Evolutionary conservation across 169 alveolate genomes (phyloP), one percentile per base, ranked within the genome.

Genomic region (Perkinsus chesapeaki): DNA sequence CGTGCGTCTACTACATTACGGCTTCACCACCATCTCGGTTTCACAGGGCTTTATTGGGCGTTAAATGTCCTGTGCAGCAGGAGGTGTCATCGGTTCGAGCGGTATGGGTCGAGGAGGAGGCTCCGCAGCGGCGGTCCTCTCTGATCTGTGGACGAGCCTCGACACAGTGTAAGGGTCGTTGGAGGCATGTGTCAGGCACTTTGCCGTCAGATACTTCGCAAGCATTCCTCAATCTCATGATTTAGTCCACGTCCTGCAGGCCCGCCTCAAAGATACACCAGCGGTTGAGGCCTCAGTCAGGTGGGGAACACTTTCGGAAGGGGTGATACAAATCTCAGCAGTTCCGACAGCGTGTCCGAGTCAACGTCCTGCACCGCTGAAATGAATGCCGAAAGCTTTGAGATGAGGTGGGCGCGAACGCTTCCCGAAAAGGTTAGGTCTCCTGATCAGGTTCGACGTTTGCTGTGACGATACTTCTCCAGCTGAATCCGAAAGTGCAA

Each of bases 181-280:
- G 12, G 23, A 23, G 82, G 82, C 27, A 3, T 60, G 36, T 7
- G 7, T 34, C 36, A 7, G 12, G 3, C 12, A 0, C 82, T 1
- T 1, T 16, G 12, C 23, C 27, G 37, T 9, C 31, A 60, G 82
- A 34, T 60, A 60, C 31, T 60, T 60, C 82, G 12, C 82, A 7
- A 60, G 82, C 82, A 60, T 60, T 60, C 82, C 82, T 34, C 82
- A 27, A 27, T 1, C 82, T 3, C 82, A 60, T 23, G 82, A 60
- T 23, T 23, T 60, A 60, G 37, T 60, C 12, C 82, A 23, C 3
- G 31, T 16, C 36, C 27, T 60, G 31, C 36, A 60, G 82, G n/a
- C n/a, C n/a, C 82, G 82, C 36, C 82, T 60, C 82, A 60, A 60
- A 60, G 82, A 60, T n/a, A n/a, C n/a, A n/a, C n/a, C n/a, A n/a